Evolutionary conservation across 1,284 basidiomycete genomes (phyloP).

Genomic region (Peniophora sp.): DNA sequence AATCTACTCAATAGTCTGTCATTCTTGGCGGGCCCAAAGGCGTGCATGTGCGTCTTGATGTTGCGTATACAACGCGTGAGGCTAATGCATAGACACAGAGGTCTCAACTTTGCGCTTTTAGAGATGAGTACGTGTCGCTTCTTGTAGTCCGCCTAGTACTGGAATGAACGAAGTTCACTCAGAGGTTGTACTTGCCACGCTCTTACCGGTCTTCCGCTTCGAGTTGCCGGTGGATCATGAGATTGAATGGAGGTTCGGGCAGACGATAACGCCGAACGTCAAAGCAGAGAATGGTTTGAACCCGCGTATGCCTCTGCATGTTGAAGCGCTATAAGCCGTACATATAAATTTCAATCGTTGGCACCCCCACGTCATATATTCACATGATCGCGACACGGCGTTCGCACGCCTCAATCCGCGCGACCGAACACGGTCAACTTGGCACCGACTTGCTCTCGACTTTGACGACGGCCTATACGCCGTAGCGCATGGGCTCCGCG

Average conservation of each 20-base stretch:
- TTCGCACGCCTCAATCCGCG: too few relatives aligned
- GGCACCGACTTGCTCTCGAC: too few relatives aligned
- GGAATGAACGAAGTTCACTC: neutral
- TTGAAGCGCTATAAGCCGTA: too few relatives aligned
- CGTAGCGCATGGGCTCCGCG: too few relatives aligned
- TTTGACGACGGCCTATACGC: too few relatives aligned
- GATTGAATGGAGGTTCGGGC: neutral
- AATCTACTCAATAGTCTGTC: neutral
- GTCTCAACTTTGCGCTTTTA: conserved; percentile 9
- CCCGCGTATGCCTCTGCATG: too few relatives aligned
- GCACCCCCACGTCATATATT: too few relatives aligned
- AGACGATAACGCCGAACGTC: neutral
- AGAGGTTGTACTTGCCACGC: conserved; percentile 1
- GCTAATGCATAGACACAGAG: conserved; percentile 6
- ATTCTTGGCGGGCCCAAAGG: conserved; percentile 3
- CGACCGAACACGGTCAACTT: too few relatives aligned
- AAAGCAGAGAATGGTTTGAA: neutral
- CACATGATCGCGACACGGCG: too few relatives aligned
- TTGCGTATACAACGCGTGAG: too few relatives aligned
- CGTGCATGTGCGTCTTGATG: conserved; percentile 1
- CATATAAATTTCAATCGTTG: too few relatives aligned
- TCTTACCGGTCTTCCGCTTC: conserved; percentile 3
- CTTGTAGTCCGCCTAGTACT: neutral
- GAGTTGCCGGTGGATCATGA: neutral
- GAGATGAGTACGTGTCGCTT: conserved; percentile 1